Percentiles rank a stretch among this genome's conserved stretches.
phyloP scores from a whole-genome alignment of 208 protist genomes.

The Crithidia sp. region DNA sequence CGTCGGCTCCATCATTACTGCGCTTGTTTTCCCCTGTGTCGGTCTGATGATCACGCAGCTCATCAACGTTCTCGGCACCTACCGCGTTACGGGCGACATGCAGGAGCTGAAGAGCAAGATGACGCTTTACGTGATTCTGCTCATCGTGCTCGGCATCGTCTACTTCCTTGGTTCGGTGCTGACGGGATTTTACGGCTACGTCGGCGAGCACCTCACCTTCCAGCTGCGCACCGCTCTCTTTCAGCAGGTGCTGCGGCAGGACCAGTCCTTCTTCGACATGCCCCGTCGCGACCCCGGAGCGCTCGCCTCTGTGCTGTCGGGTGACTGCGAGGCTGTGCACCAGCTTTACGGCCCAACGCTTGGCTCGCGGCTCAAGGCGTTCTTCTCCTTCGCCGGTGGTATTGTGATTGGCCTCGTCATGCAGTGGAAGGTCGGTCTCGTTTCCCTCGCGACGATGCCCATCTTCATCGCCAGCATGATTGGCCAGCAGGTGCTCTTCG shows the following conservation, averaged over 20 bases:
- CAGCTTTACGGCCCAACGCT: constrained; percentile 77
- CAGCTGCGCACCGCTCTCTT: constrained; percentile 68
- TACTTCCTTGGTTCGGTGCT: constrained; percentile 50
- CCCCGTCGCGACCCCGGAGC: constrained; percentile 69
- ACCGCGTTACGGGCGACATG: constrained; percentile 35
- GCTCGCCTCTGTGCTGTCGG: constrained; percentile 66
- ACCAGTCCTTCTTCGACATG: constrained; percentile 89
- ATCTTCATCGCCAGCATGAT: constrained; percentile 47
- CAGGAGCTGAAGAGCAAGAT: constrained; percentile 33
- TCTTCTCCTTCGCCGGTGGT: constrained; percentile 53
- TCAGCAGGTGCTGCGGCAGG: constrained; percentile 75
- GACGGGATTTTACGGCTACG: constrained; percentile 75
- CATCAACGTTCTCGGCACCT: constrained; percentile 50
- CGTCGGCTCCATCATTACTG: constrained; percentile 56
- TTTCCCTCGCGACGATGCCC: constrained; percentile 62
- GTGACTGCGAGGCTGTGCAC: constrained; percentile 84
- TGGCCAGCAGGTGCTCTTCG: constrained; percentile 53
- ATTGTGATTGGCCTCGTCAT: constrained; percentile 64
- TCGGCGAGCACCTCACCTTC: constrained; percentile 74
- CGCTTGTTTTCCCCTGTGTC: constrained; percentile 39
- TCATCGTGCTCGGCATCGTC: constrained; percentile 48
- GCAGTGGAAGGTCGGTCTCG: constrained; percentile 79
- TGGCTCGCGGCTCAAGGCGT: constrained; percentile 57
- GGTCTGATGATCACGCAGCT: constrained; percentile 56
- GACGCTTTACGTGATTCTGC: constrained; percentile 49